Evolutionary conservation across 345 rosid species (phyloP).

Genomic region (Anacardium occidentale): DNA sequence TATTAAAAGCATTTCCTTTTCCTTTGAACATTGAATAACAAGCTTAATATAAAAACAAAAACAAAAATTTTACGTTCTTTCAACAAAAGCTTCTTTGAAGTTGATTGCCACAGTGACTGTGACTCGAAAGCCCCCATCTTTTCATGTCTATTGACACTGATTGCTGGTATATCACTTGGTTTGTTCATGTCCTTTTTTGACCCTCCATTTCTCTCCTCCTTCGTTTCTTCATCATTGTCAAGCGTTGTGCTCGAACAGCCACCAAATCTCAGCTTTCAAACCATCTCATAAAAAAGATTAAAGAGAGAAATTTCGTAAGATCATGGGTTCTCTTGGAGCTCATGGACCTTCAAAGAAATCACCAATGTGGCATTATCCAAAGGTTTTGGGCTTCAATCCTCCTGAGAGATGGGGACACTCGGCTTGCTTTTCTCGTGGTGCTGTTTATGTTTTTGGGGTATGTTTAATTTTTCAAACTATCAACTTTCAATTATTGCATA

Average conservation of each 20-base stretch:
- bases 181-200: slow-evolving; percentile 49
- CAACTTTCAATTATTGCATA: background rate
- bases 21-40: background rate
- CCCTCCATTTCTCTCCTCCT: slow-evolving; percentile 24
- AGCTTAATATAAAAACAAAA: background rate
- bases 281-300: background rate
- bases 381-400: slow-evolving; percentile 54
- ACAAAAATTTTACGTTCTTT: slow-evolving; percentile 19
- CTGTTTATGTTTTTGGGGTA: slow-evolving; percentile 72
- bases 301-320: background rate
- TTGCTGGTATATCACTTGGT: slow-evolving; percentile 57
- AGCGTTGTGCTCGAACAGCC: slow-evolving; percentile 19
- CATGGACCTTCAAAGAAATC: slow-evolving; percentile 39
- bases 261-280: slow-evolving; percentile 2
- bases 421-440: slow-evolving; percentile 60
- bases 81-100: slow-evolving; percentile 36
- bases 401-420: slow-evolving; percentile 85
- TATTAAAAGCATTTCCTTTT: too few relatives aligned
- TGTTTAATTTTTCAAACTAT: background rate
- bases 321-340: slow-evolving; percentile 48
- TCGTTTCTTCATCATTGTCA: slow-evolving; percentile 25
- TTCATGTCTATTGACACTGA: slow-evolving; percentile 78
- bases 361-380: slow-evolving; percentile 76
- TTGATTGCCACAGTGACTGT: slow-evolving; percentile 64
- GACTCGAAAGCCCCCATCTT: slow-evolving; percentile 87